These are phyloP conservation scores for Blastocladiella emersonii DNA, from an alignment of 371 early-diverging fungal species.

Conservation along the genomic window DNA sequence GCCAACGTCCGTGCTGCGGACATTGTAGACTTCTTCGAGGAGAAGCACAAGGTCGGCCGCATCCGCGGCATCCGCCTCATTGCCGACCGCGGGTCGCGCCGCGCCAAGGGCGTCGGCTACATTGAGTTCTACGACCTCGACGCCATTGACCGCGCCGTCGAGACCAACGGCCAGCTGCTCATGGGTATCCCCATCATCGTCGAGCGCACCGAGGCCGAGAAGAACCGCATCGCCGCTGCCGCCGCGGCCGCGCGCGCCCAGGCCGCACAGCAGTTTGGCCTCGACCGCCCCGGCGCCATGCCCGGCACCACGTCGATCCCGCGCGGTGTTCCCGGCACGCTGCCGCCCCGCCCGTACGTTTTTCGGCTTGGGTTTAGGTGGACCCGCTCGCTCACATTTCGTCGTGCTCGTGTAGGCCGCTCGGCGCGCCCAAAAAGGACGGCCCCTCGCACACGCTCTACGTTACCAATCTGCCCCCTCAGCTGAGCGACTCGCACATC, in stretches of 20 bases:
- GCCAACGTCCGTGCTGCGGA: conserved; percentile 63
- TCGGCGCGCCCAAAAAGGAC: neutral
- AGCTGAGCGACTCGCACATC: conserved; percentile 70
- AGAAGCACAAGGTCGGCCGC: conserved; percentile 48
- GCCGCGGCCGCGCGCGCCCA: conserved; percentile 6
- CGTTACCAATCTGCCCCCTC: conserved; percentile 66
- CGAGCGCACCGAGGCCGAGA: conserved; percentile 81
- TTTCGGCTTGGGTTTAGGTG: too few relatives aligned
- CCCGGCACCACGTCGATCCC: too few relatives aligned
- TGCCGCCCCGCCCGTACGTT: neutral
- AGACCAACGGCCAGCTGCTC: conserved; percentile 74
- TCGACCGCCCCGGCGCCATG: too few relatives aligned
- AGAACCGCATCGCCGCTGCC: conserved; percentile 49
- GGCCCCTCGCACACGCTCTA: conserved; percentile 26
- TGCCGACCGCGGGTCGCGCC: conserved; percentile 68
- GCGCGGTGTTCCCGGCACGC: neutral
- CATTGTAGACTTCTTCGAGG: conserved; percentile 77
- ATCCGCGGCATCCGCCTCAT: conserved; percentile 82
- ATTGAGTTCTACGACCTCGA: conserved; percentile 86
- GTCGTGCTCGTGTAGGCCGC: neutral
- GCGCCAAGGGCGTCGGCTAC: conserved; percentile 82
- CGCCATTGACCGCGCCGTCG: conserved; percentile 68
- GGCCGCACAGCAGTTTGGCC: too few relatives aligned
- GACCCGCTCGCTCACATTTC: too few relatives aligned
- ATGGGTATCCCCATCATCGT: conserved; percentile 89